A percentile compares a stretch with the other conserved stretches of the same genome.
Conservation (phyloP, 805 yeast genomes). For the Sugiyamaella chiloensis region DNA sequence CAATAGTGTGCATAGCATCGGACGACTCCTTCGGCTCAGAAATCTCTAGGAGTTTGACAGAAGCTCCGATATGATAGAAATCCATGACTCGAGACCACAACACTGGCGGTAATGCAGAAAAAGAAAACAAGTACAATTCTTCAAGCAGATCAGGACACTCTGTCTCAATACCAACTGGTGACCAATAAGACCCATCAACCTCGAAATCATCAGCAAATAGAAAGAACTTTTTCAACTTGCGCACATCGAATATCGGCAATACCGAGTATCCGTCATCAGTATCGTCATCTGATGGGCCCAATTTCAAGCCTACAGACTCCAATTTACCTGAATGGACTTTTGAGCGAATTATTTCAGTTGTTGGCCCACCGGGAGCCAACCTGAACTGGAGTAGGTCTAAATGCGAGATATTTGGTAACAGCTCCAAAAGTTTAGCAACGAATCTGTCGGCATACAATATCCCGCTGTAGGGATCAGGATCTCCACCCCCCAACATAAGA, state of each 20-base stretch:
- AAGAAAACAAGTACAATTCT: background rate
- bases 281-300: slow-evolving; percentile 1
- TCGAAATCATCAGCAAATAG: slow-evolving; percentile 5
- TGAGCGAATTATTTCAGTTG: background rate
- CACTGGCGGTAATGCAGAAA: background rate
- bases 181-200: background rate
- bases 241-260: background rate
- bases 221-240: slow-evolving; percentile 3
- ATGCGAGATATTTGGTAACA: background rate
- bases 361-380: background rate
- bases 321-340: background rate
- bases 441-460: background rate
- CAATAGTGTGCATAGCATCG: slow-evolving; percentile 1
- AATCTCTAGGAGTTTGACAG: background rate
- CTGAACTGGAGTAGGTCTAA: slow-evolving; percentile 1
- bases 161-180: background rate
- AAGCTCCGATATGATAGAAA: slow-evolving; percentile 1
- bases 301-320: background rate
- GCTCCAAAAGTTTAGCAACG: background rate
- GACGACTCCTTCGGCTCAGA: background rate
- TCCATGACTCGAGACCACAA: slow-evolving; percentile 2
- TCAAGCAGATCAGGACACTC: background rate
- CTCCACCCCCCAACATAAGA: slow-evolving; percentile 6
- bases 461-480: slow-evolving; percentile 7
- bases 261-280: slow-evolving; percentile 1